phyloP scores from a whole-genome alignment of 805 yeast species.

The Metschnikowia orientalis region DNA sequence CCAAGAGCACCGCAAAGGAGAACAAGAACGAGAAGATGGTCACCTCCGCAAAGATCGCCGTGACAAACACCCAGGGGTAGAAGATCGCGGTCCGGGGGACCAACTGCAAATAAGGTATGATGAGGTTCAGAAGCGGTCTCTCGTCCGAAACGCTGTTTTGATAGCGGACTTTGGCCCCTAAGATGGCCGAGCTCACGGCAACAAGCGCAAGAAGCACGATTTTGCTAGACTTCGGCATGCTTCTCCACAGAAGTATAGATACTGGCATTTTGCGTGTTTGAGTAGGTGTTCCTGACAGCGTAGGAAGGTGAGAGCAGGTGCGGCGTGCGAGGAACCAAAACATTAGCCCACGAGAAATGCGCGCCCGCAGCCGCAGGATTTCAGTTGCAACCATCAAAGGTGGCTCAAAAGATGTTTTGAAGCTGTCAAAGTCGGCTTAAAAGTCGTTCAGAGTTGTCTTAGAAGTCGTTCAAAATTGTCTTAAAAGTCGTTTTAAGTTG shows the following conservation, averaged over 20 bases:
- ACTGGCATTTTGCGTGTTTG: no score
- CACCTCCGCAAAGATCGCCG: conserved; percentile 63
- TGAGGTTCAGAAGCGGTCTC: conserved; percentile 32
- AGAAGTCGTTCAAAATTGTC: no score
- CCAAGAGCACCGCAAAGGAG: conserved; percentile 33
- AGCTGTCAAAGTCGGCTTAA: no score
- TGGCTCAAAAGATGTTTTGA: no score
- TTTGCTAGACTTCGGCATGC: conserved; percentile 45
- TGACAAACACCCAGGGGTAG: conserved; percentile 61
- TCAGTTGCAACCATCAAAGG: no score
- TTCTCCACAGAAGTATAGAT: conserved; percentile 16
- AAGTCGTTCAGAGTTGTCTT: no score
- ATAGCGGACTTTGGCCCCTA: conserved; percentile 35
- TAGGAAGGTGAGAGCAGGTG: no score
- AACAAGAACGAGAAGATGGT: conserved; percentile 42
- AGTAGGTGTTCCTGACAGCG: no score
- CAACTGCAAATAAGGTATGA: conserved; percentile 58
- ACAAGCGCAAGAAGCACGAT: conserved; percentile 39
- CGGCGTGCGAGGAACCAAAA: no score
- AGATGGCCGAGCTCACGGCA: conserved; percentile 37
- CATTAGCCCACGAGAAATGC: no score
- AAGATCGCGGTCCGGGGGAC: conserved; percentile 53
- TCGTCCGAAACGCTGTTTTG: conserved; percentile 6
- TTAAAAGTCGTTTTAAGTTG: no score
- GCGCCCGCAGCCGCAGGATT: no score